Conservation (phyloP, 2,329 filamentous ascomycete genomes). For the Pyricularia sp. region DNA sequence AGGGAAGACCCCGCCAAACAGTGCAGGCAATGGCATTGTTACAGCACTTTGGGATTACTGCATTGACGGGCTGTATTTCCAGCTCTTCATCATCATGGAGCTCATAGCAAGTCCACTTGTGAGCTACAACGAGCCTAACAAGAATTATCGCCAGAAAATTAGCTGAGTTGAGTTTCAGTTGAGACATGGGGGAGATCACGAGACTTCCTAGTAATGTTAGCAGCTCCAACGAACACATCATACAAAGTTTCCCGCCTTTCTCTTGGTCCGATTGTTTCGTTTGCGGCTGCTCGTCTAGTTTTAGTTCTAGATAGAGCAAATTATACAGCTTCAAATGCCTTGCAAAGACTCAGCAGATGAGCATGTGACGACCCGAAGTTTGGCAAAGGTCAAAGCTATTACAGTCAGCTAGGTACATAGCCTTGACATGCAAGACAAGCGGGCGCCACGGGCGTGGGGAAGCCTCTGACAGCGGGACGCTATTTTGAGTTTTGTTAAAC, state of each 20-base stretch:
- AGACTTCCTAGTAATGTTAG: background rate
- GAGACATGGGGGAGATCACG: too few relatives aligned
- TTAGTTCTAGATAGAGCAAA: too few relatives aligned
- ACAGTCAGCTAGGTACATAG: background rate
- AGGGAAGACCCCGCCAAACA: background rate
- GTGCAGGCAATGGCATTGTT: too few relatives aligned
- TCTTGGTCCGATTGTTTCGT: too few relatives aligned
- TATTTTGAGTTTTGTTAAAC: background rate
- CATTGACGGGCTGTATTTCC: too few relatives aligned
- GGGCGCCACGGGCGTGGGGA: background rate
- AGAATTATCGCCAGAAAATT: too few relatives aligned
- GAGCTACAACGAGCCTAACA: too few relatives aligned
- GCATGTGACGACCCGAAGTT: background rate
- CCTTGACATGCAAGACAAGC: background rate
- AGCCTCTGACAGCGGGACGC: background rate
- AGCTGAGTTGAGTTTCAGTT: too few relatives aligned
- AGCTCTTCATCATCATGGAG: too few relatives aligned
- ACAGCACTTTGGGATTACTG: too few relatives aligned
- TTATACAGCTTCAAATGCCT: background rate
- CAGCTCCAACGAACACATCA: background rate
- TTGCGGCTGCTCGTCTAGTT: too few relatives aligned
- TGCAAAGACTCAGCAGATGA: background rate
- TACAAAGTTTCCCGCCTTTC: background rate
- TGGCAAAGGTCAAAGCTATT: background rate
- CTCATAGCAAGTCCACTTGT: too few relatives aligned